These are phyloP conservation scores for Alternaria conjuncta DNA, from an alignment of 2,329 filamentous ascomycete genomes.

Conservation along the genomic window DNA sequence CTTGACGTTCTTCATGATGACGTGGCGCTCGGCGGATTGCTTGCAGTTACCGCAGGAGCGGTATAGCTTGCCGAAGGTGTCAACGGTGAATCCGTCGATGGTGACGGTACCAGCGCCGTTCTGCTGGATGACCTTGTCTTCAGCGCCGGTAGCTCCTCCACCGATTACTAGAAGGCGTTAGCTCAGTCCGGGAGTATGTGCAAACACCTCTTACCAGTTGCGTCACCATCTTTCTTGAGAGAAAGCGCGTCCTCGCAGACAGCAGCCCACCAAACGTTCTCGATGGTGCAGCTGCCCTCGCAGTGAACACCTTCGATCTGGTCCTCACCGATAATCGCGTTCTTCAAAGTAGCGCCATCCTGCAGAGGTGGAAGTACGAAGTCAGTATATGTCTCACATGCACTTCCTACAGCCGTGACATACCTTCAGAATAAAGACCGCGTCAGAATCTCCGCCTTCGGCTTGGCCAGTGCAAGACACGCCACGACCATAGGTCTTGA, in stretches of 20 bases:
- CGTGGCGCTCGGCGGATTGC: slow-evolving; percentile 53
- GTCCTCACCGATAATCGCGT: slow-evolving; percentile 32
- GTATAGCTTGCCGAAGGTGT: slow-evolving; percentile 52
- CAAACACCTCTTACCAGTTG: slow-evolving; percentile 6
- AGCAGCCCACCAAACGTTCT: slow-evolving; percentile 48
- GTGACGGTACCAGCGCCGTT: slow-evolving; percentile 51
- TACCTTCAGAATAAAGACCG: slow-evolving; percentile 54
- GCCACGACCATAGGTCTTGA: slow-evolving; percentile 45
- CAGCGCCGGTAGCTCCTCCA: slow-evolving; percentile 48
- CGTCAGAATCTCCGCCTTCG: slow-evolving; percentile 55
- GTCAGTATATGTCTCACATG: neutral
- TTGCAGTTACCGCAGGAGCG: slow-evolving; percentile 58
- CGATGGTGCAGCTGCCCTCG: slow-evolving; percentile 56
- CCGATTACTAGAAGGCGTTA: slow-evolving; percentile 41
- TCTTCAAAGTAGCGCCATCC: neutral
- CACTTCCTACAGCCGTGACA: neutral
- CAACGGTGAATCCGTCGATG: slow-evolving; percentile 43
- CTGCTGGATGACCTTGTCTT: slow-evolving; percentile 54
- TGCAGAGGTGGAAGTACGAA: neutral
- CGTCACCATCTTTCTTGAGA: slow-evolving; percentile 34
- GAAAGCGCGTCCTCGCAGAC: slow-evolving; percentile 51
- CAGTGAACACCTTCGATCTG: slow-evolving; percentile 49
- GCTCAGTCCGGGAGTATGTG: neutral
- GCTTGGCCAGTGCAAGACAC: slow-evolving; percentile 50
- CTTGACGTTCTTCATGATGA: slow-evolving; percentile 54